Percentiles rank a stretch among this genome's conserved stretches.
These are phyloP conservation scores for Kokia cookei DNA, from an alignment of 441 rosid genomes.

Conservation along the genomic window DNA sequence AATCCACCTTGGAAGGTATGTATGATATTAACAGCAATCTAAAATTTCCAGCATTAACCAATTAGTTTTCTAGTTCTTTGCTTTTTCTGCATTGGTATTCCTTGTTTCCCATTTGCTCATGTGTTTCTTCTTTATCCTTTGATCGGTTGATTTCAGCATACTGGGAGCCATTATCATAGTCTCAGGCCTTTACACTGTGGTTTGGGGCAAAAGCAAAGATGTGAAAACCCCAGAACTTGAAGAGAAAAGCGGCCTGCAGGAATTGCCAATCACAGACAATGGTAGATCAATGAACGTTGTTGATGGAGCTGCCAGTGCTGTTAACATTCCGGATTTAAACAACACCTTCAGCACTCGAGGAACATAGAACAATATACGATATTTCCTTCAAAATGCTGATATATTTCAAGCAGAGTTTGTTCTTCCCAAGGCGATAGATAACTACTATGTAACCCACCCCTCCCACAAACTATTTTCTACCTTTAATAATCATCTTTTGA, in stretches of 20 bases:
- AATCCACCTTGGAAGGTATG: conserved; percentile 80
- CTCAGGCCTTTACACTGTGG: conserved; percentile 73
- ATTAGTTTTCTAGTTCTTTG: too few species aligned
- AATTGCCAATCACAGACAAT: conserved; percentile 29
- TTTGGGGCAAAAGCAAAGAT: conserved; percentile 93
- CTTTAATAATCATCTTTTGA: neutral
- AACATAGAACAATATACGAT: neutral
- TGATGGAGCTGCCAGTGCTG: neutral
- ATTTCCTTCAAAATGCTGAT: neutral
- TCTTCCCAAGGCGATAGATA: neutral
- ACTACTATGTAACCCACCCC: neutral
- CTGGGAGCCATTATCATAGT: conserved; percentile 76
- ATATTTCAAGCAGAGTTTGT: neutral
- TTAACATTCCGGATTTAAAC: neutral
- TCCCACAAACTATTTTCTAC: neutral
- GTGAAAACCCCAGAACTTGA: neutral
- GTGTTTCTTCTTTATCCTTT: neutral
- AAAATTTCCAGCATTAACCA: too few species aligned
- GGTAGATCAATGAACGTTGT: neutral
- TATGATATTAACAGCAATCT: neutral
- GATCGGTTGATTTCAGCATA: conserved; percentile 35
- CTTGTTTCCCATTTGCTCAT: too few species aligned
- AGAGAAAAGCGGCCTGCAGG: conserved; percentile 17
- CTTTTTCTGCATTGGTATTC: neutral
- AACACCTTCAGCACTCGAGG: neutral